phyloP scores from a whole-genome alignment of 2,329 filamentous ascomycete genomes.

The Corinectria fuckeliana region DNA sequence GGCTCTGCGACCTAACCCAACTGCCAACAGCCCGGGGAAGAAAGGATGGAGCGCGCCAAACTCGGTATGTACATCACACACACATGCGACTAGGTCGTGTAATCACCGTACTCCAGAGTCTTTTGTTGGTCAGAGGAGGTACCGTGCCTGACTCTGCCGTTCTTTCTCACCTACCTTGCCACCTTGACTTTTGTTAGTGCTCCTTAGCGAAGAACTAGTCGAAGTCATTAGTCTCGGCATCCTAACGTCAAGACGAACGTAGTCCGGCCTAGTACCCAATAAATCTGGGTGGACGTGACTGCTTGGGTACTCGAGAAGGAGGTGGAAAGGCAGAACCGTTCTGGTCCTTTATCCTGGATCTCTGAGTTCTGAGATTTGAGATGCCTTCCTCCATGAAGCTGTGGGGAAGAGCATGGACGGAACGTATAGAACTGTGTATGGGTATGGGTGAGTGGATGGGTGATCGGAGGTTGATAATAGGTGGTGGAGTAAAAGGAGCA shows the following conservation, averaged over 20 bases:
- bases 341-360: no score
- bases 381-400: neutral
- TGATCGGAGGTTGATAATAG: neutral
- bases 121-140: neutral
- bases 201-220: neutral
- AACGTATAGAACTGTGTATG: neutral
- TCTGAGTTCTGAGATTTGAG: neutral
- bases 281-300: no score
- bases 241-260: neutral
- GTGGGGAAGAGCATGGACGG: neutral
- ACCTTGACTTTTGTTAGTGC: neutral
- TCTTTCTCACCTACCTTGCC: neutral
- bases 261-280: no score
- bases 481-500: neutral
- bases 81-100: slow-evolving; percentile 10
- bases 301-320: no score
- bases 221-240: neutral
- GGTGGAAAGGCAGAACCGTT: no score
- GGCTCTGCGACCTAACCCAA: slow-evolving; percentile 36
- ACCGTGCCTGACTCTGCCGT: neutral
- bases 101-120: neutral
- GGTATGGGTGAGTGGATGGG: slow-evolving; percentile 5
- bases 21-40: slow-evolving; percentile 6
- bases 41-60: slow-evolving; percentile 23
- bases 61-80: no score